Base-by-base conservation (phyloP, 768 basidiomycete genomes). In the Baorangia bicolor region DNA sequence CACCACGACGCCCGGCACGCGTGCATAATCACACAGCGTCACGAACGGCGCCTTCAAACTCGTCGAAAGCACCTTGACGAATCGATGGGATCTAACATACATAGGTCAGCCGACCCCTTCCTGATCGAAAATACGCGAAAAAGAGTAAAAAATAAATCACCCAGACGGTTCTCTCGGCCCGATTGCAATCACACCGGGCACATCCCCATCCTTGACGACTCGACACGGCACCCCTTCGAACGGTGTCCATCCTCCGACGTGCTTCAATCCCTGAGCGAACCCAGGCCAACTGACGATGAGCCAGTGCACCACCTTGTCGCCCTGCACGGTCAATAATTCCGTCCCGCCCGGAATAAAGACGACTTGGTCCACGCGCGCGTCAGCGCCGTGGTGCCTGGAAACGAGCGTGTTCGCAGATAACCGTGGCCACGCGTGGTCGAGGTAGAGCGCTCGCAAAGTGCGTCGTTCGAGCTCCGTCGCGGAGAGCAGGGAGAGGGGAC, bases 271-370 rank as follows among this genome's bases (percentile, higher is more conserved):
- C 5, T 18, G 56, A 16, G 35, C 3, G 16, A 50, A 18, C 13
- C 65, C 60, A 10, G 67, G 57, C 46, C 55, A 47, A 34, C 44
- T 43, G 44, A 60, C 50, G 51, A 71, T 38, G 28, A 56, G 48
- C 69, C 68, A 69, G 9, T 69, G 61, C 2, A 58, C 52, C 7
- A 69, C 40, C 49, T 18, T 67, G 30, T 69, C 65, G 12, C 49
- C 53, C 14, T 69, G 69, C 8, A 69, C 68, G 16, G 65, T 69
- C 57, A 69, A 39, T 0, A 71, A 9, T 42, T 69, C 69, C 2
- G 56, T 55, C 38, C 69, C 68, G 2, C 68, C 68, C 1, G 50
- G 58, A 18, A 69, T 49, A 28, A 69, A 63, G 38, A 69, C 37
- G 28, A 69, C 70, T 37, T 69, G 68, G 46, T 69, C 68, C 13